These are phyloP conservation scores for Aspergillus chevalieri DNA, from an alignment of 2,329 filamentous ascomycete species.

Conservation along the genomic window DNA sequence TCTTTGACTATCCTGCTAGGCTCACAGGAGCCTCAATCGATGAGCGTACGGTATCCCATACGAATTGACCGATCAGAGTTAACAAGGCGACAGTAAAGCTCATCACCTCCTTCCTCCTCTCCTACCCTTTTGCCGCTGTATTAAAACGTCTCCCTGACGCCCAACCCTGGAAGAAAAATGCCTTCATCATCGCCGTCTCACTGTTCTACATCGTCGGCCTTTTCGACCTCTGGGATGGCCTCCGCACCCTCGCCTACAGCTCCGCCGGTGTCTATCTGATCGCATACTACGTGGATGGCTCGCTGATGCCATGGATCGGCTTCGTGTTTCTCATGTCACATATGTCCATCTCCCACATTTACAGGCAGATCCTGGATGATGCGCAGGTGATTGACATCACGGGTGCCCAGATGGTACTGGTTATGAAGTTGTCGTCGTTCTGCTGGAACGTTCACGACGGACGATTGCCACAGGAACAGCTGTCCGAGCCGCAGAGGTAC, in stretches of 20 bases:
- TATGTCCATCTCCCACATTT: slow-evolving; percentile 84
- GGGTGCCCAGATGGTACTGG: slow-evolving; percentile 91
- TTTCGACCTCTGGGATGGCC: slow-evolving; percentile 83
- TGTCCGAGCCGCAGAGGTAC: slow-evolving; percentile 83
- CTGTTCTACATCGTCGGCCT: slow-evolving; percentile 90
- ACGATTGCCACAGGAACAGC: slow-evolving; percentile 65
- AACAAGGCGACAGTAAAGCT: slow-evolving; percentile 68
- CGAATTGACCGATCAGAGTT: slow-evolving; percentile 1
- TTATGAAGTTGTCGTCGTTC: slow-evolving; percentile 96
- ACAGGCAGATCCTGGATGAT: slow-evolving; percentile 65
- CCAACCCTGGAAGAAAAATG: slow-evolving; percentile 76
- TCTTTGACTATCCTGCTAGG: slow-evolving; percentile 54
- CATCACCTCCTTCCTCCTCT: slow-evolving; percentile 80
- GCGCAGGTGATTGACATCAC: slow-evolving; percentile 76
- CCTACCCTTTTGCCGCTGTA: slow-evolving; percentile 81
- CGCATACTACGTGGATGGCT: slow-evolving; percentile 73
- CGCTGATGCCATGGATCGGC: slow-evolving; percentile 95
- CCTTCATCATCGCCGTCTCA: slow-evolving; percentile 73
- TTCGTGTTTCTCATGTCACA: slow-evolving; percentile 94
- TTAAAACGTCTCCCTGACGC: slow-evolving; percentile 86
- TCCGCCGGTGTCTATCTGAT: slow-evolving; percentile 76
- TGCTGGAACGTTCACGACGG: slow-evolving; percentile 98
- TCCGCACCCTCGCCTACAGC: slow-evolving; percentile 72
- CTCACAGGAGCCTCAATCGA: slow-evolving; percentile 58
- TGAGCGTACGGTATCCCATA: slow-evolving; percentile 45